Evolutionary conservation across 106 monocot species (phyloP), one percentile per base, ranked within the genome.

Genomic region (Hemerocallis citrina): DNA sequence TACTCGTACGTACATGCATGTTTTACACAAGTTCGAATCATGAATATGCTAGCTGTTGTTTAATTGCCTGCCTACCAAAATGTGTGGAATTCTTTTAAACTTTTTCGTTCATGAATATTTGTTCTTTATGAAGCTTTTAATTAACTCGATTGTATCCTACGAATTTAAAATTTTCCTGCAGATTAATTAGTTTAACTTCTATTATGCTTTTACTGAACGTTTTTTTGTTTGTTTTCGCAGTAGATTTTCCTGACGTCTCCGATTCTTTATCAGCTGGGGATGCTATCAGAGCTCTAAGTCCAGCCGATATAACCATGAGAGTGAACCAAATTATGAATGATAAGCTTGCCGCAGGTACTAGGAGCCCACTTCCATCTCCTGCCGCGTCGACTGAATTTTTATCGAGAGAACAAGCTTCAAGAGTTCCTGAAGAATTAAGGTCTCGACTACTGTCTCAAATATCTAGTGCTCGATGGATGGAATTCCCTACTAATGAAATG

Each of bases 401-500:
- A 3, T 24, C 8, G 48, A 59, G 27, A 19, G 69, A 69, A 46
- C n/a, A n/a, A n/a, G 74, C 85, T 59, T 73, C 85, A 27, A 76
- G 32, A 41, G 58, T 73, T 35, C 68, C 71, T 30, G 86, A 89
- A 66, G 81, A 95, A 45, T 34, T 95, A 59, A 83, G 66, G 61
- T n/a, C 30, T 41, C 59, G 77, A n/a, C 52, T 89, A 13, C 52
- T 89, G 14, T 81, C 83, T 14, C 83, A 86, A 32, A 61, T 83
- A 25, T 75, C 83, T 55, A 33, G 70, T 63, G n/a, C 55, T 21
- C 62, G 58, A 7, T 78, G 83, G 34, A 58, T 83, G 43, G 83
- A 89, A 16, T 64, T 73, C 10, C 65, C 70, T 19, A 73, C 43
- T 65, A 65, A 34, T 73, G 89, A 89, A 24, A 51, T 68, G 24